Percentiles rank a stretch among this genome's conserved stretches.
These are phyloP conservation scores for Betula pendula DNA, from an alignment of 306 rosid genomes.

Conservation along the genomic window DNA sequence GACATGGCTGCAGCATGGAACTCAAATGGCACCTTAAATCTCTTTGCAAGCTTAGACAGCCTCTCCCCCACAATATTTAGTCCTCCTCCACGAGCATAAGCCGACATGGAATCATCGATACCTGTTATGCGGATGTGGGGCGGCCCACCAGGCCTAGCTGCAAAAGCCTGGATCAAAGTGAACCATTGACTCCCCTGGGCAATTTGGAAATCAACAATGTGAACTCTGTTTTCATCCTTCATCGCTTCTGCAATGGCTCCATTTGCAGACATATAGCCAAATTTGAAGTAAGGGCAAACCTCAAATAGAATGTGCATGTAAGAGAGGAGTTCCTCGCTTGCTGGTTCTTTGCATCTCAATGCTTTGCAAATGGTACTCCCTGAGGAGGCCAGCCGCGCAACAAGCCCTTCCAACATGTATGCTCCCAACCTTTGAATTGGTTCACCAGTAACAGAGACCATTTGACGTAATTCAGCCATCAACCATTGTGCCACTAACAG, in stretches of 20 bases:
- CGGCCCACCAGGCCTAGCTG: conserved; percentile 97
- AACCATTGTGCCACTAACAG: conserved; percentile 67
- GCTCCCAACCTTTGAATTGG: conserved; percentile 97
- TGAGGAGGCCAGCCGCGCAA: conserved; percentile 61
- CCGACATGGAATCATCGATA: conserved; percentile 74
- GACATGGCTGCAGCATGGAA: conserved; percentile 74
- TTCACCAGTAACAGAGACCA: conserved; percentile 92
- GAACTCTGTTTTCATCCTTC: conserved; percentile 81
- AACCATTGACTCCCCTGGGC: conserved; percentile 95
- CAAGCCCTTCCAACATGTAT: conserved; percentile 93
- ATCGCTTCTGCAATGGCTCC: conserved; percentile 99
- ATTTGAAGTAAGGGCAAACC: conserved; percentile 94
- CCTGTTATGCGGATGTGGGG: conserved; percentile 96
- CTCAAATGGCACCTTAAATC: conserved; percentile 78
- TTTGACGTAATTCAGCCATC: conserved; percentile 69
- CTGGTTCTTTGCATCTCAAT: conserved; percentile 81
- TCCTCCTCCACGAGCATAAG: conserved; percentile 95
- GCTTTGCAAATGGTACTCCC: conserved; percentile 82
- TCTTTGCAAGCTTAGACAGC: conserved; percentile 70
- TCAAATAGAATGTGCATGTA: conserved; percentile 87
- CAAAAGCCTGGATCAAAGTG: conserved; percentile 92
- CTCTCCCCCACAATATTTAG: conserved; percentile 69
- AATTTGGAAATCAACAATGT: conserved; percentile 91
- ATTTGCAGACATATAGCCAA: conserved; percentile 96
- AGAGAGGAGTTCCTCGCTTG: conserved; percentile 70